Evolutionary conservation across 306 rosid genomes (phyloP).

Genomic region (Notholithocarpus densiflorus): DNA sequence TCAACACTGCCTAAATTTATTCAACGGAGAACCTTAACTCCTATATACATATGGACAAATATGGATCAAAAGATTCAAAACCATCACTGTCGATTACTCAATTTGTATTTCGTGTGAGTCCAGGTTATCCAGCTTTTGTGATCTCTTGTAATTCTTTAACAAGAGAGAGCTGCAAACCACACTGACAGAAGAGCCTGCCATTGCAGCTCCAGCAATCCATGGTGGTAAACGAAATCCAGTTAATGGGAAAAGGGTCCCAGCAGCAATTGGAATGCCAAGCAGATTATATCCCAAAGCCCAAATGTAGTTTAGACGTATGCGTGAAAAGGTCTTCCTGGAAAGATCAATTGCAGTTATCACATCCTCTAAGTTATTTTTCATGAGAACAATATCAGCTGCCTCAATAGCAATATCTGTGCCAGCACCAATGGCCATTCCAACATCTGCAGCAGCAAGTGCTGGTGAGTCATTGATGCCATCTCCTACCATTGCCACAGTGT

Average conservation of each 20-base stretch:
- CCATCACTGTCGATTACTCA: conserved; percentile 23
- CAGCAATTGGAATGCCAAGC: conserved; percentile 80
- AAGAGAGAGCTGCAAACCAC: conserved; percentile 78
- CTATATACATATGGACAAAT: background rate
- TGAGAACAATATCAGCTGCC: conserved; percentile 82
- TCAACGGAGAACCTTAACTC: background rate
- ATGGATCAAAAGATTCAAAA: no score
- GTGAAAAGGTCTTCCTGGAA: conserved; percentile 58
- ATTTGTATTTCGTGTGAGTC: conserved; percentile 43
- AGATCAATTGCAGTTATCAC: conserved; percentile 74
- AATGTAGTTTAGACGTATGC: conserved; percentile 63
- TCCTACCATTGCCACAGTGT: conserved; percentile 77
- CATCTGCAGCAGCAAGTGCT: conserved; percentile 79
- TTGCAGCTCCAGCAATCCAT: conserved; percentile 94
- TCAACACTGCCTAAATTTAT: background rate
- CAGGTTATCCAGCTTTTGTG: conserved; percentile 48
- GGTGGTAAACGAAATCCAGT: conserved; percentile 66
- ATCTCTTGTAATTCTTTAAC: conserved; percentile 66
- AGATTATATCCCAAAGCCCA: conserved; percentile 82
- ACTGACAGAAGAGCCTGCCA: conserved; percentile 88
- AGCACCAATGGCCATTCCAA: conserved; percentile 85
- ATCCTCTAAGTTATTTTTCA: conserved; percentile 81
- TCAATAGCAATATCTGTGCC: conserved; percentile 91
- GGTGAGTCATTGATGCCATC: conserved; percentile 91
- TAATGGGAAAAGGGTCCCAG: conserved; percentile 59